phyloP scores from a whole-genome alignment of 1,139 yeast species.

The Yamadazyma triangularis region DNA sequence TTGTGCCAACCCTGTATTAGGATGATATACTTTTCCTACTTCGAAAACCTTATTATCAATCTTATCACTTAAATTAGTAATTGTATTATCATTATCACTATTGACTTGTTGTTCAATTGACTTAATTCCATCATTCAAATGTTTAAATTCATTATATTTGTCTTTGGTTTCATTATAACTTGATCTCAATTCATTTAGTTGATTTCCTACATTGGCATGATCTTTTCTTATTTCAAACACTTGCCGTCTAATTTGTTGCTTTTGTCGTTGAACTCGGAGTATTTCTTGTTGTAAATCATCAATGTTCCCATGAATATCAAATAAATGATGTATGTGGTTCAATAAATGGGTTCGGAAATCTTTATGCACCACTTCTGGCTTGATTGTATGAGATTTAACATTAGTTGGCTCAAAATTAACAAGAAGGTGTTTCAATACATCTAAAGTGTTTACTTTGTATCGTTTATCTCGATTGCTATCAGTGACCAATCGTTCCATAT shows the following conservation, averaged over 20 bases:
- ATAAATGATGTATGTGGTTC: constrained; percentile 25
- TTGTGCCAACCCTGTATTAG: constrained; percentile 25
- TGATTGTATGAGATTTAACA: constrained; percentile 12
- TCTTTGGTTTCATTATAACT: constrained; percentile 22
- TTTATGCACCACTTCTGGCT: constrained; percentile 20
- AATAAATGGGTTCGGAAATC: constrained; percentile 29
- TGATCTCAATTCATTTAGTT: constrained; percentile 33
- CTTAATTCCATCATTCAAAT: constrained; percentile 11
- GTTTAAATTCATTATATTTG: constrained; percentile 19
- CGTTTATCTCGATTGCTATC: constrained; percentile 22
- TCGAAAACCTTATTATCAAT: constrained; percentile 11
- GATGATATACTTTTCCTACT: constrained; percentile 29
- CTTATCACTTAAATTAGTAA: constrained; percentile 3
- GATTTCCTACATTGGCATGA: constrained; percentile 35
- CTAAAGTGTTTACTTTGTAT: constrained; percentile 28
- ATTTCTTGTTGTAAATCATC: constrained; percentile 37
- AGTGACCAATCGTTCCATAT: constrained; percentile 24
- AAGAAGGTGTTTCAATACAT: constrained; percentile 33
- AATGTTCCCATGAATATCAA: constrained; percentile 39
- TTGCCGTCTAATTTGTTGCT: constrained; percentile 35
- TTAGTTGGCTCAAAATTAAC: constrained; percentile 22
- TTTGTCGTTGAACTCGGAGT: constrained; percentile 30
- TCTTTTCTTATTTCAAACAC: constrained; percentile 35
- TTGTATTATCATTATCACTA: background rate
- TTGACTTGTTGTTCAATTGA: constrained; percentile 3